Conservation (phyloP, 2,329 filamentous ascomycete species). For the Colletotrichum neosansevieriae region DNA sequence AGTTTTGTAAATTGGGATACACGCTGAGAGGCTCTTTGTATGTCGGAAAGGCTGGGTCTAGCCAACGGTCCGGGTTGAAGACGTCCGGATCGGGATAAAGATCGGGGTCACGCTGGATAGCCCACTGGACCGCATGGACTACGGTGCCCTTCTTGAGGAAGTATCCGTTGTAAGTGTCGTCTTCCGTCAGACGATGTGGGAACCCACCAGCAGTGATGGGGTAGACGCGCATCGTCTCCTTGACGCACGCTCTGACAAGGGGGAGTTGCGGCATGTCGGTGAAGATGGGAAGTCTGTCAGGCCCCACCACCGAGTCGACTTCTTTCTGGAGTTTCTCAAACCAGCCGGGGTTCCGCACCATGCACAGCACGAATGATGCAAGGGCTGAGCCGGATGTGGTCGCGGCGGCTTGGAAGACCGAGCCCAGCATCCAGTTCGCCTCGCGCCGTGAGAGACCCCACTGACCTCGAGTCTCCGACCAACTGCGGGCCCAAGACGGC, state of each 20-base stretch:
- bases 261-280: constrained; percentile 53
- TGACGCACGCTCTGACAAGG: constrained; percentile 53
- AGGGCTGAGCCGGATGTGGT: constrained; percentile 51
- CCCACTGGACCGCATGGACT: constrained; percentile 65
- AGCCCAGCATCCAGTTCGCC: constrained; percentile 47
- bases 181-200: constrained; percentile 62
- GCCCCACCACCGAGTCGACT: constrained; percentile 52
- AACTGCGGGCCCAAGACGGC: constrained; percentile 29
- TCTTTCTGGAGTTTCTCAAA: constrained; percentile 53
- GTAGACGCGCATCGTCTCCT: constrained; percentile 62
- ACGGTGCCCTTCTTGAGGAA: constrained; percentile 63
- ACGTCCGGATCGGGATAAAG: constrained; percentile 53
- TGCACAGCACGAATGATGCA: constrained; percentile 45
- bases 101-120: constrained; percentile 58
- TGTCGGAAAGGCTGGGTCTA: constrained; percentile 52
- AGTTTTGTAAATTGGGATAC: constrained; percentile 55
- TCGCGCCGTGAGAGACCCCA: constrained; percentile 44
- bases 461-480: constrained; percentile 14
- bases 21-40: constrained; percentile 54
- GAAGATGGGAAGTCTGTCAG: constrained; percentile 50
- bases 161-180: constrained; percentile 65
- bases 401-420: constrained; percentile 52
- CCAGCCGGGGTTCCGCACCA: constrained; percentile 49
- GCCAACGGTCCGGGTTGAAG: constrained; percentile 56
- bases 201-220: constrained; percentile 59